Conservation (phyloP, 768 basidiomycete species). For the Russula olivacea region DNA sequence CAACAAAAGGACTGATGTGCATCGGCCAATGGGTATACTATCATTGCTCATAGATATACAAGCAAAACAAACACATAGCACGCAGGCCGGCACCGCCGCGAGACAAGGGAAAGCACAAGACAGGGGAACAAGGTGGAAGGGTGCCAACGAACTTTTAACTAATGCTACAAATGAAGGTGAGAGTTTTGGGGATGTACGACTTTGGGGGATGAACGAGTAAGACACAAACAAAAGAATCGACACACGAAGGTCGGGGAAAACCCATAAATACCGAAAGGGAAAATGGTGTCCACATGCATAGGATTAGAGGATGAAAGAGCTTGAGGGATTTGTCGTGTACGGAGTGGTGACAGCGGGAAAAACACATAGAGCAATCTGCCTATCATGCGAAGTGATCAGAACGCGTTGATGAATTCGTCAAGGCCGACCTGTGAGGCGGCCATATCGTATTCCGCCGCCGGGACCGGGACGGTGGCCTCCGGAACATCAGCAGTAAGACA, state of each 20-base stretch:
- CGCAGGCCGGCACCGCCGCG: slow-evolving; percentile 6
- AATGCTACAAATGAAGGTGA: slow-evolving; percentile 24
- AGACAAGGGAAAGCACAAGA: not conserved
- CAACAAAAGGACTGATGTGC: too few relatives aligned
- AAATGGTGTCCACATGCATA: slow-evolving; percentile 4
- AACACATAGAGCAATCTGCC: not conserved
- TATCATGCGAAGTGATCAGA: slow-evolving; percentile 1
- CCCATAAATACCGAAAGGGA: not conserved
- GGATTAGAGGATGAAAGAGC: not conserved
- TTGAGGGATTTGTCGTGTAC: not conserved
- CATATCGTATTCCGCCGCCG: slow-evolving; percentile 15
- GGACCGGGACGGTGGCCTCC: not conserved
- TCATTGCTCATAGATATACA: slow-evolving; percentile 8
- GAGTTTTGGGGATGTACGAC: not conserved
- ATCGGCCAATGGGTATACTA: slow-evolving; percentile 7
- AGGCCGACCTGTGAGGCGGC: slow-evolving; percentile 9
- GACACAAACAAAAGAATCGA: slow-evolving; percentile 9
- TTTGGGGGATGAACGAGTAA: not conserved
- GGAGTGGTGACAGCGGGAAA: not conserved
- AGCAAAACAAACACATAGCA: slow-evolving; percentile 6
- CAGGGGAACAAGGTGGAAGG: not conserved
- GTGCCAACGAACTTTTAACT: slow-evolving; percentile 18
- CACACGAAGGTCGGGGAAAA: not conserved
- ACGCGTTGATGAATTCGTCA: slow-evolving; percentile 18
- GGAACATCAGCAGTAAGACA: not conserved